A percentile compares a stretch with the other conserved stretches of the same genome.
Evolutionary conservation across 306 rosid species (phyloP).

Genomic region (Prunus salicina): DNA sequence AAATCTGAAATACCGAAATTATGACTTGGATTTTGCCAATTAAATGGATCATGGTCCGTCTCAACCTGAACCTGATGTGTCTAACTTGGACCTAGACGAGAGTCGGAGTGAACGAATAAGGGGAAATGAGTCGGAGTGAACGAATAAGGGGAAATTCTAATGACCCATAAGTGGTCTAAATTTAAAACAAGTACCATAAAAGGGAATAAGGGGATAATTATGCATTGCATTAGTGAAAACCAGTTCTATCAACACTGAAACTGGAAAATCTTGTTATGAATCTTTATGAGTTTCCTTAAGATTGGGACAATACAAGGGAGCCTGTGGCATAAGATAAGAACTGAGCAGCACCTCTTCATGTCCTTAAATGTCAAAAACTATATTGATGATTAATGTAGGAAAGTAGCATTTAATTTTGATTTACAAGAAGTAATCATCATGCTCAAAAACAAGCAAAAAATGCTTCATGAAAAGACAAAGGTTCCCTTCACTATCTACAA

Average conservation of each 20-base stretch:
- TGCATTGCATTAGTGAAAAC: no score
- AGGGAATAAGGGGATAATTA: no score
- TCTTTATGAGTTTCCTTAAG: no score
- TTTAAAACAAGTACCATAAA: no score
- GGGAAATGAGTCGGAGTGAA: background rate
- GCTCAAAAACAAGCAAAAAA: background rate
- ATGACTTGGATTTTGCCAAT: no score
- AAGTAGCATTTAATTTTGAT: background rate
- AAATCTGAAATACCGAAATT: no score
- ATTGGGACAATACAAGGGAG: no score
- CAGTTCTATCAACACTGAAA: no score
- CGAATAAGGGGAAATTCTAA: background rate
- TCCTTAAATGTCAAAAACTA: background rate
- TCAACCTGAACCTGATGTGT: background rate
- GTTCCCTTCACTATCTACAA: conserved; percentile 18
- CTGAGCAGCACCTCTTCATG: background rate
- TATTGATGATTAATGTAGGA: background rate
- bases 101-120: background rate
- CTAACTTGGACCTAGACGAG: background rate
- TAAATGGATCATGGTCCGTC: background rate
- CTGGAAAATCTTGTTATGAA: no score
- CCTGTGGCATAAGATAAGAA: background rate
- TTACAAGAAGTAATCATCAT: background rate
- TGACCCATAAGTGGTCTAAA: background rate
- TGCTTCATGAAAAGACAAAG: conserved; percentile 1